phyloP scores from a whole-genome alignment of 352 stramenopile species.

The Phytophthora agathidicida region DNA sequence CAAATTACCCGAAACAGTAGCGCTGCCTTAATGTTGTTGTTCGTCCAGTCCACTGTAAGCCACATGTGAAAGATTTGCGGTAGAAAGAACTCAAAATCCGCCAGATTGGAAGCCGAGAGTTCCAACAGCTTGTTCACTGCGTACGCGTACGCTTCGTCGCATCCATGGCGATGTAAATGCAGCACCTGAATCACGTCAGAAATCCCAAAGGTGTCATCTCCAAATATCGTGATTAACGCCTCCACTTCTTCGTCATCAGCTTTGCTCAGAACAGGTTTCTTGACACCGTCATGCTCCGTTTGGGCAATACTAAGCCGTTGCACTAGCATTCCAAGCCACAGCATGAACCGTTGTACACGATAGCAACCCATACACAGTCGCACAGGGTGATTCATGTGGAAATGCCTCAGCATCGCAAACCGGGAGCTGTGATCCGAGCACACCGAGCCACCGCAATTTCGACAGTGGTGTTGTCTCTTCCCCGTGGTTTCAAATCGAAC shows the following conservation, averaged over 20 bases:
- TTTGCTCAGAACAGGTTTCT: slow-evolving; percentile 44
- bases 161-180: slow-evolving; percentile 78
- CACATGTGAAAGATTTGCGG: slow-evolving; percentile 87
- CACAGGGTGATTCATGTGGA: slow-evolving; percentile 65
- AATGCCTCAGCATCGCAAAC: slow-evolving; percentile 71
- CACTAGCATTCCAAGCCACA: slow-evolving; percentile 71
- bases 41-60: slow-evolving; percentile 78
- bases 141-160: slow-evolving; percentile 73
- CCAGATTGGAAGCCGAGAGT: slow-evolving; percentile 59
- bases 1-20: slow-evolving; percentile 78
- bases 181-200: slow-evolving; percentile 85
- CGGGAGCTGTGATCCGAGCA: slow-evolving; percentile 84
- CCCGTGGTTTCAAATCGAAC: slow-evolving; percentile 74
- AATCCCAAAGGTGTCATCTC: slow-evolving; percentile 63
- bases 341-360: slow-evolving; percentile 73
- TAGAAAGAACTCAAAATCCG: slow-evolving; percentile 88
- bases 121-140: slow-evolving; percentile 78
- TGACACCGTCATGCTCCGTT: slow-evolving; percentile 34
- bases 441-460: slow-evolving; percentile 79
- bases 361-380: slow-evolving; percentile 76
- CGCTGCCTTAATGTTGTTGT: slow-evolving; percentile 77
- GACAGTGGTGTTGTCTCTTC: slow-evolving; percentile 85
- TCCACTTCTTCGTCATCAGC: slow-evolving; percentile 73
- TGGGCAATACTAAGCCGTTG: slow-evolving; percentile 65
- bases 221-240: slow-evolving; percentile 51